A percentile compares a stretch with the other conserved stretches of the same genome.
Evolutionary conservation across 495 filamentous ascomycete genomes (phyloP).

Genomic region (Xylaria cubensis): DNA sequence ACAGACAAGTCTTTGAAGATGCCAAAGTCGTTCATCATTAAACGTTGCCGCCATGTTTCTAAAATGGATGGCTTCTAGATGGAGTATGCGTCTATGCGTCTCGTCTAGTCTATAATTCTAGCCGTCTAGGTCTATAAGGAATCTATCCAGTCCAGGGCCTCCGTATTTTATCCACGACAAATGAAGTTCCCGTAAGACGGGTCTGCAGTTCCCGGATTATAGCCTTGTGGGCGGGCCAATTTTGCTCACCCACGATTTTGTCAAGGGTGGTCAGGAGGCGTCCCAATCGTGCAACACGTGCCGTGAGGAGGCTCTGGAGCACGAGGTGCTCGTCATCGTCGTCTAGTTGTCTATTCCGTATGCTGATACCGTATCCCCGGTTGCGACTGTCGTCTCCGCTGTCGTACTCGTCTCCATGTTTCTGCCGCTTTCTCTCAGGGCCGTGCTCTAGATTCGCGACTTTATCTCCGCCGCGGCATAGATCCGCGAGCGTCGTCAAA

Average conservation of each 20-base stretch:
- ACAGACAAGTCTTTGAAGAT: background rate
- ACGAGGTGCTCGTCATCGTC: slow-evolving; percentile 30
- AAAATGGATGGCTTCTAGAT: background rate
- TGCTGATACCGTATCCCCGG: slow-evolving; percentile 25
- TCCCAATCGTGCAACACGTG: slow-evolving; percentile 24
- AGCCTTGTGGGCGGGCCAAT: slow-evolving; percentile 28
- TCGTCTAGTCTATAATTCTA: slow-evolving; percentile 3
- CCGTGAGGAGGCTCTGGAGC: slow-evolving; percentile 27
- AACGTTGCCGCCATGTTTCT: background rate
- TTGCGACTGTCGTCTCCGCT: slow-evolving; percentile 15
- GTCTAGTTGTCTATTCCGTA: slow-evolving; percentile 25
- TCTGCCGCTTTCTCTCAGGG: slow-evolving; percentile 18
- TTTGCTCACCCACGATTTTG: slow-evolving; percentile 25
- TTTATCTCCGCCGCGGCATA: slow-evolving; percentile 4
- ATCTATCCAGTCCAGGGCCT: slow-evolving; percentile 24
- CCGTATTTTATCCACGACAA: slow-evolving; percentile 24
- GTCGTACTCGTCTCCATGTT: background rate
- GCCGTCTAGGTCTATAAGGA: slow-evolving; percentile 6
- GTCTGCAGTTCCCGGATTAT: slow-evolving; percentile 23
- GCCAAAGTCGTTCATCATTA: slow-evolving; percentile 5
- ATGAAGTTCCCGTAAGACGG: slow-evolving; percentile 6
- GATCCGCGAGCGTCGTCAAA: slow-evolving; percentile 9
- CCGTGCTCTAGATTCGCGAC: background rate
- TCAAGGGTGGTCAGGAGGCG: slow-evolving; percentile 22
- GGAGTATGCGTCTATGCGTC: background rate